Evolutionary conservation across 1,139 yeast species (phyloP), one percentile per base, ranked within the genome.

Genomic region (Candida albicans): DNA sequence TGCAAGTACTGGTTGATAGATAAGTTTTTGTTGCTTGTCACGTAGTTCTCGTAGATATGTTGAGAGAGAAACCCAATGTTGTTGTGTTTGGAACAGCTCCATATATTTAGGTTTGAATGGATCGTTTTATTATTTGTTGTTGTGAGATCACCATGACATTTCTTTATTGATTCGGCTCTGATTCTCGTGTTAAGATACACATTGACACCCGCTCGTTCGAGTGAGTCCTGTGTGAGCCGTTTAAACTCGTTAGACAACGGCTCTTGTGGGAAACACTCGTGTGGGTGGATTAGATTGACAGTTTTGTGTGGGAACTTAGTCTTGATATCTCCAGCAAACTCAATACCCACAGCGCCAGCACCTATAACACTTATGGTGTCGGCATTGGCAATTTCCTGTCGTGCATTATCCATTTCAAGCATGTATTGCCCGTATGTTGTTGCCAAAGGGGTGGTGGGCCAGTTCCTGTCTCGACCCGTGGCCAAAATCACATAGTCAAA

Each of bases 261-360:
- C 45, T 73, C 77, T 0, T 77, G 74, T 1, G 78, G 78, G 42
- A 71, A 64, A 4, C 45, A 35, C 0, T 52, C 46, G 49, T 73
- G 71, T 1, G 78, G 76, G 44, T 73, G 79, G 8, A 73, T 61
- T 40, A 73, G 59, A 38, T 59, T 64, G 27, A 73, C 69, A 0
- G 56, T 59, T 44, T 69, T 70, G 4, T 59, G 46, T 2, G 75
- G 75, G 44, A 58, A 65, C 41, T 56, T 52, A 39, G 54, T 59
- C 49, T 72, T 72, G 37, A 73, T 59, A 46, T 72, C 79, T 2
- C 79, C 79, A 0, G 79, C 77, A 32, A 70, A 54, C 49, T 77
- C 81, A 26, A 75, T 62, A 0, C 81, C 82, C 3, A 74, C 74
- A 1, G 80, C 81, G 0, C 80, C 80, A 2, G 75, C 81, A 0